Evolutionary conservation across 177 flowering plant species (phyloP), one percentile per base, ranked within the genome.

Genomic region (Vitis hybrid): DNA sequence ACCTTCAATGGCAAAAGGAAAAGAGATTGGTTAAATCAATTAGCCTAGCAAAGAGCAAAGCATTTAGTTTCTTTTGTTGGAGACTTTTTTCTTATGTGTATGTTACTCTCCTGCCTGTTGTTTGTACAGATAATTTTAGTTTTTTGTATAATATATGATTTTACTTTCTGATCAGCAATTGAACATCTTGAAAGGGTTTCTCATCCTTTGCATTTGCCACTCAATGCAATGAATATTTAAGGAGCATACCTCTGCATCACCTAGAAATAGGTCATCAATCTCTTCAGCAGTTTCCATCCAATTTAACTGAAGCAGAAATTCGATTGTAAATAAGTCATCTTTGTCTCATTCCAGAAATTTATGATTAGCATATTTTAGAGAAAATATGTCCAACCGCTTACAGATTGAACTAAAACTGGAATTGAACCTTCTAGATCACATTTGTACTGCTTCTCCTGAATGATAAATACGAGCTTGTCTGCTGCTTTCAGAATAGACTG

Each of bases 241-340:
- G 41, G n/a, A 71, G 35, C 75, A 69, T 64, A 89, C 93, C 91
- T 89, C 93, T 62, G 93, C 93, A 77, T 89, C 89, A 30, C 93
- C 93, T 55, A 89, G 57, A 68, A 85, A 89, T 18, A 87, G 73
- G 78, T 89, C 93, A 61, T 89, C 91, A 73, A 89, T 85, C 80
- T 85, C 89, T 83, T 89, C 93, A 63, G 93, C 91, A 62, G 84
- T 82, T 65, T 85, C 86, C 85, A 87, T 67, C 91, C 92, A 89
- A 76, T 82, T 85, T 4, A 76, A 72, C 93, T 88, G 84, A 67
- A 73, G 79, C 30, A 61, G 6, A 71, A 35, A 58, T 41, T 18
- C 1, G 49, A 11, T 17, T 50, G 9, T 13, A 67, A 54, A 50
- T 20, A 3, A 17, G 52, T 27, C 3, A 48, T 63, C 58, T 54